A percentile compares a stretch with the other conserved stretches of the same genome.
These are phyloP conservation scores for Cercospora beticola DNA, from an alignment of 2,329 filamentous ascomycete species.

Conservation along the genomic window DNA sequence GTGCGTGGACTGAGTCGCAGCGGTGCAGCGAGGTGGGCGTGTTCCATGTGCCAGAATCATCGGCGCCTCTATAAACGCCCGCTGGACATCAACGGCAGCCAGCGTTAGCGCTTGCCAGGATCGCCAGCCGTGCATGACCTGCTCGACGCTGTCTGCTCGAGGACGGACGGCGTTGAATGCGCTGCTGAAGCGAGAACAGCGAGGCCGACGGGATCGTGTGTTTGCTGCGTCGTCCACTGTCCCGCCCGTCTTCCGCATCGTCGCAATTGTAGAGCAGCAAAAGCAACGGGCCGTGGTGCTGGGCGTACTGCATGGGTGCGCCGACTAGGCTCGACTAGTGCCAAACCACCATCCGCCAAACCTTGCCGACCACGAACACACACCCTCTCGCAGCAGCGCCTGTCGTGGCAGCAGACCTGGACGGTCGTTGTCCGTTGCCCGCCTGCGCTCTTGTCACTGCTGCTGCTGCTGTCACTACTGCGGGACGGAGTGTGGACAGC, in stretches of 20 bases:
- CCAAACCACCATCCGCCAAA: constrained; percentile 2
- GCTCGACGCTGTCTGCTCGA: background rate
- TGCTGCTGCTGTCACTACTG: background rate
- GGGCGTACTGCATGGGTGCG: background rate
- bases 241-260: background rate
- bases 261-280: background rate
- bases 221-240: background rate
- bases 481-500: background rate
- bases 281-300: background rate
- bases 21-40: background rate
- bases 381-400: background rate
- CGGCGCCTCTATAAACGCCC: background rate
- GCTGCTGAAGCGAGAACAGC: background rate
- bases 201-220: background rate
- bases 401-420: background rate
- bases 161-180: background rate
- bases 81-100: background rate
- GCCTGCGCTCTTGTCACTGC: background rate
- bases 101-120: background rate
- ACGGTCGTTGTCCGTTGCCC: background rate
- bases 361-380: background rate
- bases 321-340: constrained; percentile 1
- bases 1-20: background rate
- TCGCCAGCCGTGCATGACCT: constrained; percentile 1
- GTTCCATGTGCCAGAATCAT: background rate